These are phyloP conservation scores for Gamarada debralockiae DNA, from an alignment of 495 filamentous ascomycete species.

Conservation along the genomic window DNA sequence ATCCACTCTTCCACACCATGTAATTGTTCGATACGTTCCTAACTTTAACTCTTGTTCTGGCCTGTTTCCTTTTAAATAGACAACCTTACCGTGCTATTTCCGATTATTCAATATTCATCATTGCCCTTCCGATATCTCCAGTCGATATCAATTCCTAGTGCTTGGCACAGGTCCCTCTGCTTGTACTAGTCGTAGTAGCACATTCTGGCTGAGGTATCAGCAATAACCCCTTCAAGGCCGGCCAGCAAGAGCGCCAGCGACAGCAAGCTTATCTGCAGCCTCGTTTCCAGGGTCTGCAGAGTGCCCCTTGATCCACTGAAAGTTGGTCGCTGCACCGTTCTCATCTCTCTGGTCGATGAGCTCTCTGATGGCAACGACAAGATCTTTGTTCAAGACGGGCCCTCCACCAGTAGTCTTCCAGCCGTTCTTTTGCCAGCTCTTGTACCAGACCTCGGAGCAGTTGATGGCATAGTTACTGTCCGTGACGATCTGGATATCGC, in stretches of 20 bases:
- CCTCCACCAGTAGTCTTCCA: constrained; percentile 72
- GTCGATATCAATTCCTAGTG: too few species aligned
- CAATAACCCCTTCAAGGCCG: neutral
- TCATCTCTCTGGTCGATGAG: constrained; percentile 67
- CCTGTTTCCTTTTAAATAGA: too few species aligned
- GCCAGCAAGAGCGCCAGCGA: constrained; percentile 28
- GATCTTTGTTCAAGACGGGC: constrained; percentile 78
- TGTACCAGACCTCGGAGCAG: constrained; percentile 83
- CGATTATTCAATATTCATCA: too few species aligned
- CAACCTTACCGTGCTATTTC: too few species aligned
- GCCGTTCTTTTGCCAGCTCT: constrained; percentile 70
- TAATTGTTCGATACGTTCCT: too few species aligned
- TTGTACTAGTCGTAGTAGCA: too few species aligned
- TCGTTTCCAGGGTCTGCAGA: constrained; percentile 63
- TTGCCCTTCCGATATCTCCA: too few species aligned
- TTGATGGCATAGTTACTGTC: constrained; percentile 88
- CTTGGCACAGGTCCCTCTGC: too few species aligned
- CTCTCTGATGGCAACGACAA: constrained; percentile 67
- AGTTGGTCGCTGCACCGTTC: constrained; percentile 58
- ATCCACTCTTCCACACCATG: too few species aligned
- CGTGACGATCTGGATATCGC: constrained; percentile 65
- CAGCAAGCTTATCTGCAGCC: constrained; percentile 77
- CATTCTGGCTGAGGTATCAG: too few species aligned
- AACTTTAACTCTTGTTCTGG: too few species aligned
- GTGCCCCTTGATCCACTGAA: constrained; percentile 90